Base-by-base conservation (phyloP, 2,329 filamentous ascomycete species). In the Clathrospora elynae region DNA sequence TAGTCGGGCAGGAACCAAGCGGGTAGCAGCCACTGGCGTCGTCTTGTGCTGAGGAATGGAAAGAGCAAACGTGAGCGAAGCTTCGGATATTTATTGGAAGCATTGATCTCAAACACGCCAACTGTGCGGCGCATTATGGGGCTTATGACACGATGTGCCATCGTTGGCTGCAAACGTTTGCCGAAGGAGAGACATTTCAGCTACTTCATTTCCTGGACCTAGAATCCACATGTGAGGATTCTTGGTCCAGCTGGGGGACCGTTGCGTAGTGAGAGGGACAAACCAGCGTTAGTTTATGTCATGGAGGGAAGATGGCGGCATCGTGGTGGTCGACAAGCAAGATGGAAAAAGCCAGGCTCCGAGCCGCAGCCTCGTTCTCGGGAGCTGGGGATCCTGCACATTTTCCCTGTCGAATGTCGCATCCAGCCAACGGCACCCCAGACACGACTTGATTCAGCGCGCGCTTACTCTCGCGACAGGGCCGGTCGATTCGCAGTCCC, bases 191-290 rank as follows among this genome's bases (percentile, higher is more conserved):
- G 52, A 45, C 42, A 37, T 42, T 53, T 39, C 42, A 51, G 41
- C 38, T 53, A 49, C 50, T 56, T 66, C 64, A 67, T 67, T 60
- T 66, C 61, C 57, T 55, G 40, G 23, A 17, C 12, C 11, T 25
- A 25, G 30, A 34, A 40, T 42, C 31, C 38, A 32, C 35, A 25
- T 34, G 41, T 18, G 35, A 39, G 30, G 32, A 19, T 30, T 45
- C n/a, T n/a, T 35, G 26, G 12, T 24, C 40, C 40, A 40, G 42
- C 45, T 45, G 38, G 43, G n/a, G 41, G 34, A 37, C 34, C 35
- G 46, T 28, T 38, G 42, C 33, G 19, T 16, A 20, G 28, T 33
- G 25, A 39, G 33, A n/a, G 42, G 36, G 40, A 29, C 30, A 42
- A 51, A 46, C 37, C 24, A 30, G n/a, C n/a, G n/a, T 31, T 36